Evolutionary conservation across 2,329 filamentous ascomycete species (phyloP), one percentile per base, ranked within the genome.

Genomic region (Fusarium tjaetaba): DNA sequence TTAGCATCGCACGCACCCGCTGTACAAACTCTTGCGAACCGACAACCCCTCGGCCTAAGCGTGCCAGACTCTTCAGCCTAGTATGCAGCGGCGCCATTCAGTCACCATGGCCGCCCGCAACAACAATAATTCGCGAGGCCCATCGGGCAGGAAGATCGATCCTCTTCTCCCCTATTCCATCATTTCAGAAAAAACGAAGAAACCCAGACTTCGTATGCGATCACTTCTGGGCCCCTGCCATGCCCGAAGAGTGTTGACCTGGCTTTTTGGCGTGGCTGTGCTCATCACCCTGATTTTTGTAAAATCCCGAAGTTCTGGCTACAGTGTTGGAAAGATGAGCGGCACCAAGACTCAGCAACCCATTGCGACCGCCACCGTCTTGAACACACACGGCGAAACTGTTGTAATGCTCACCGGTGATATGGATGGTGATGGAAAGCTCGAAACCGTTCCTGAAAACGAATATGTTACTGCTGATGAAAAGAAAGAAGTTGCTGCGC

Each of bases 161-260:
- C 76, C 79, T 30, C 59, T 84, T 46, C 66, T 84, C 22, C 82
- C 82, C 5, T 80, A 80, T 61, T 76, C 79, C 38, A 78, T 77
- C 46, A 75, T 79, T 7, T 71, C 76, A 18, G 79, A 83, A 55
- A 82, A 83, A 71, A 79, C 82, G 9, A 78, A 75, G 69, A 78
- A 78, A 63, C 77, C 76, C 24, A 82, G 79, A 61, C 78, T 86
- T 55, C 80, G 84, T 61, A 77, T 87, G 28, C 84, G 83, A 68
- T 80, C 85, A 11, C 72, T 89, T 18, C 77, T 89, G n/a, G 82
- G 86, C 20, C 85, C 88, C 74, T 88, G 85, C 73, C 81, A 88
- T 41, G 88, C 88, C 74, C 84, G 87, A 45, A 83, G 88, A 61
- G 82, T 89, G 26, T 79, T 89, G 48, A 80, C 88, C 77, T 89